Base-by-base conservation (phyloP, 78 protist genomes). In the Dictyostelium capitatum region DNA sequence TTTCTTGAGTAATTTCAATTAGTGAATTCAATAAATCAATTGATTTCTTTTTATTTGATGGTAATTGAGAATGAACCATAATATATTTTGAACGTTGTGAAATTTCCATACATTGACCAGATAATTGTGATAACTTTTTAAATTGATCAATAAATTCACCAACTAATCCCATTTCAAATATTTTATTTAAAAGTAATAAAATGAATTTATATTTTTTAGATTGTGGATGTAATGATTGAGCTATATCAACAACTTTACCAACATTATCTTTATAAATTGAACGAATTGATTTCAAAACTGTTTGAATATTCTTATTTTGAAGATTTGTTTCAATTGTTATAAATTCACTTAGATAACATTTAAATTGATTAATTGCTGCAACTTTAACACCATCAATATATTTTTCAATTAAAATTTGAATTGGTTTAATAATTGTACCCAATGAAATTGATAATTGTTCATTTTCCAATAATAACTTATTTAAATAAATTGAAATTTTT, bases 141-240 rank as follows among this genome's bases (percentile, higher is more conserved):
- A 87, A 70, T 23, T 10, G 78, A 4, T 87, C 93, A n/a, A 65
- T 30, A 19, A 57, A 87, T 23, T 74, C 79, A 28, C 57, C 15
- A n/a, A 77, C 84, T 0, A 74, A 25, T 41, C 80, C 41, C 41
- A 9, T 17, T 25, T n/a, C 67, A 14, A 23, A 50, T 37, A 87
- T 87, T 75, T 87, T 87, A 43, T 87, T 37, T 17, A 87, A 32
- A 15, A 87, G 30, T 5, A 53, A 6, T 10, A 77, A 19, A 9
- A 87, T 64, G 28, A 87, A 65, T 17, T 19, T 20, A 51, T 87
- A 78, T 51, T 73, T 74, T 28, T 78, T 87, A 3, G 85, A 77
- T 65, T 87, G 93, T 59, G 85, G 83, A 41, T 87, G 93, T 12
- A 87, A 47, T 2, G 84, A 32, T 47, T 48, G 72, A 11, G 93